A percentile compares a stretch with the other conserved stretches of the same genome.
Conservation (phyloP, 2,329 filamentous ascomycete species). For the Botrytis medusae region DNA sequence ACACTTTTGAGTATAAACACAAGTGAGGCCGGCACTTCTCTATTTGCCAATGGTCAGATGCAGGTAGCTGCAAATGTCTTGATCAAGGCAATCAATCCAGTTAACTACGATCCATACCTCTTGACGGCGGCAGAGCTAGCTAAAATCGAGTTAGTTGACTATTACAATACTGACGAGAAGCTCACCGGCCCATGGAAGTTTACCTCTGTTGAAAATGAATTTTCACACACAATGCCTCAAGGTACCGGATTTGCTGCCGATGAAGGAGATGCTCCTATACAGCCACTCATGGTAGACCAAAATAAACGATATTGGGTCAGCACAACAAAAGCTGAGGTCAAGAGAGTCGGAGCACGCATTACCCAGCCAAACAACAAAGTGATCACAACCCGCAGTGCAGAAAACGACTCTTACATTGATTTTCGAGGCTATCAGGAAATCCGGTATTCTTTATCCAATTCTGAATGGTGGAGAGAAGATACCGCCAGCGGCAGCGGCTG, state of each 20-base stretch:
- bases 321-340: conserved; percentile 1
- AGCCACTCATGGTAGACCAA: neutral
- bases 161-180: conserved; percentile 1
- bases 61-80: conserved; percentile 9
- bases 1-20: neutral
- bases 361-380: neutral
- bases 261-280: too few species aligned
- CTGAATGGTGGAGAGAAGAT: neutral
- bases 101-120: neutral
- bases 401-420: neutral
- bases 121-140: neutral
- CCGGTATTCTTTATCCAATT: neutral
- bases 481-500: neutral
- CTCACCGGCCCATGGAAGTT: conserved; percentile 1
- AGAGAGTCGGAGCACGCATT: conserved; percentile 4
- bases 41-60: conserved; percentile 8
- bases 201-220: conserved; percentile 1
- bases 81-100: conserved; percentile 15
- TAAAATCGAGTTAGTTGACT: conserved; percentile 7
- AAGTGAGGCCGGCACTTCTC: neutral
- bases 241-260: neutral
- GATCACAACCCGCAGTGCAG: neutral
- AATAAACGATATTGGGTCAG: conserved; percentile 11
- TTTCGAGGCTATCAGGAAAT: neutral
- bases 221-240: conserved; percentile 11